Percentiles rank a stretch among this genome's conserved stretches.
Conservation (phyloP, 257 asterid genomes). For the Anisodus tanguticus region DNA sequence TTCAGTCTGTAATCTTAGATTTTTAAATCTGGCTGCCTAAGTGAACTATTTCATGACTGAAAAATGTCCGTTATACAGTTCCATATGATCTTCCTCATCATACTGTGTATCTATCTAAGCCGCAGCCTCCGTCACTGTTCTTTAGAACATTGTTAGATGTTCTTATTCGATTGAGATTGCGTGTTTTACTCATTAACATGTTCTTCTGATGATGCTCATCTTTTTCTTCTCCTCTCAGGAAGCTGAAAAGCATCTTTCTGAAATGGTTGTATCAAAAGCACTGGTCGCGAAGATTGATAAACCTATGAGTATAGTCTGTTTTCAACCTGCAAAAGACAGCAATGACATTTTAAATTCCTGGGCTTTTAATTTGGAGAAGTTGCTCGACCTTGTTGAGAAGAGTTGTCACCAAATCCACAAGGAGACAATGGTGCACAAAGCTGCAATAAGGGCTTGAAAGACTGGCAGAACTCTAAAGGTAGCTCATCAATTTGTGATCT, state of each 20-base stretch:
- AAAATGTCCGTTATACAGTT: neutral
- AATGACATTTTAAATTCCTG: constrained; percentile 86
- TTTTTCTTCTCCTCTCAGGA: constrained; percentile 53
- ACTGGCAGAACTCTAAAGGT: neutral
- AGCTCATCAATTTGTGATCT: neutral
- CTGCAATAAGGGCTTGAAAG: constrained; percentile 65
- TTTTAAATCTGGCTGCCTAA: constrained; percentile 5
- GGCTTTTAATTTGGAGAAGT: constrained; percentile 87
- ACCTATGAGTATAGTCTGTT: constrained; percentile 72
- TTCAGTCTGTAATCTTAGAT: neutral
- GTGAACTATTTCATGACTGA: neutral
- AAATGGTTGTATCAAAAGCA: constrained; percentile 97
- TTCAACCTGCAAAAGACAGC: constrained; percentile 82
- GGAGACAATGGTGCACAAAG: constrained; percentile 95
- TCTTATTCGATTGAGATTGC: neutral
- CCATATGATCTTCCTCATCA: neutral
- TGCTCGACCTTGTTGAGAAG: constrained; percentile 98
- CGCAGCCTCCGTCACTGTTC: neutral
- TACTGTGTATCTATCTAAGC: neutral
- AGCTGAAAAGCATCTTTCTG: constrained; percentile 90
- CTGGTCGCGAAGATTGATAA: constrained; percentile 87
- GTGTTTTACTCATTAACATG: neutral
- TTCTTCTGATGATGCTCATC: neutral
- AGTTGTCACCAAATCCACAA: constrained; percentile 99
- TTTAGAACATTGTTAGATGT: neutral